phyloP scores from a whole-genome alignment of 2,329 filamentous ascomycete species.

The Xylariales sp. region DNA sequence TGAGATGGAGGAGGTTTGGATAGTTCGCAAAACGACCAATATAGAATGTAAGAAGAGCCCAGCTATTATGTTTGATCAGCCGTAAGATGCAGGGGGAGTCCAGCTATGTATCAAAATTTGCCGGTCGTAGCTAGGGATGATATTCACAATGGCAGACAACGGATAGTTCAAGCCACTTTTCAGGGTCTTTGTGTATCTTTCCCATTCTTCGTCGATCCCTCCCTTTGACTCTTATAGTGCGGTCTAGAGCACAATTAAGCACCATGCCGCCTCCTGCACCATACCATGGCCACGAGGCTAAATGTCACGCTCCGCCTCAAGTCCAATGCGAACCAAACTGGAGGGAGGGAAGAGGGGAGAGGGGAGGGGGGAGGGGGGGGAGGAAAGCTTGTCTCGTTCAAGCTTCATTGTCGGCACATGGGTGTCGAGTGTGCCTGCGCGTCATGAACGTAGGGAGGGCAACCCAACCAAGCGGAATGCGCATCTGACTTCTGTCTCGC shows the following conservation, averaged over 20 bases:
- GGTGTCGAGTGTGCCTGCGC: constrained; percentile 6
- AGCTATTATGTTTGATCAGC: background rate
- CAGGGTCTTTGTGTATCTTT: constrained; percentile 14
- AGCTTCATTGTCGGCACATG: constrained; percentile 26
- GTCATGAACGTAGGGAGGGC: constrained; percentile 17
- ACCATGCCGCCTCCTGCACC: background rate
- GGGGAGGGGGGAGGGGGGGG: no score
- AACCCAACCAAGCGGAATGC: constrained; percentile 12
- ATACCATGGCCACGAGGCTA: constrained; percentile 26
- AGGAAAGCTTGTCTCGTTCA: constrained; percentile 19
- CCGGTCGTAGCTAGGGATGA: constrained; percentile 11
- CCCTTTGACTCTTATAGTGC: constrained; percentile 22
- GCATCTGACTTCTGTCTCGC: constrained; percentile 31
- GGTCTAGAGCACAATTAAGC: constrained; percentile 4
- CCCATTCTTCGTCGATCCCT: constrained; percentile 10
- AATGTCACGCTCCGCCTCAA: constrained; percentile 23
- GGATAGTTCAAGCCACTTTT: constrained; percentile 9
- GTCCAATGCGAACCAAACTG: background rate
- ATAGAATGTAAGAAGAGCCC: background rate
- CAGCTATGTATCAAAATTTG: background rate
- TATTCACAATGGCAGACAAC: constrained; percentile 19
- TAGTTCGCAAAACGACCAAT: background rate
- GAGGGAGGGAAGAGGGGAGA: no score
- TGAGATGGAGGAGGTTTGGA: background rate
- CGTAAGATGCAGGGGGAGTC: background rate